Base-by-base conservation (phyloP, 768 basidiomycete genomes). In the Amyloporia xantha region DNA sequence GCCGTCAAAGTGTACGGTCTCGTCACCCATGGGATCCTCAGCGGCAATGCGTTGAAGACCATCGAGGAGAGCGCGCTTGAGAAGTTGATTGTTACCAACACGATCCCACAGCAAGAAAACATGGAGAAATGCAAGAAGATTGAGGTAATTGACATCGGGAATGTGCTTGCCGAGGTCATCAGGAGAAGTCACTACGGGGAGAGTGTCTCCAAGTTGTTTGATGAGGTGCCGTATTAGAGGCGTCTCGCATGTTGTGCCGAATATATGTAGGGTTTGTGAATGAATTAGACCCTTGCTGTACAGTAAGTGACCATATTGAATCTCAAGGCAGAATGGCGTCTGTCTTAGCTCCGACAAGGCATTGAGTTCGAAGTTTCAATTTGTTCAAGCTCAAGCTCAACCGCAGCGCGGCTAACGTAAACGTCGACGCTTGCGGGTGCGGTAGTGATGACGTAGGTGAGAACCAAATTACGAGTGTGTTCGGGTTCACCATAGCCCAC, bases 61-160 rank as follows among this genome's bases (percentile, higher is more conserved):
- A 78, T 99, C 30, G 73, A 77, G 59, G 74, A 73, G 57, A 87
- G 88, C 51, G 77, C 77, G 47, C 75, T 99, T 62, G 86, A 91
- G 70, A 92, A 95, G 74, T 70, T 99, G 64, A 91, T 98, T 49
- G 95, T 99, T 62, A 98, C 96, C 62, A 99, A 99, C 72, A 96
- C 94, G 66, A 79, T 98, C 35, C 96, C 96, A 47, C 96, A 98
- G 68, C 62, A 75, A 44, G 82, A 72, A 59, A 90, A 94, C 68
- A 77, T 82, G 65, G 77, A 71, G 33, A 66, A 63, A 47, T 91
- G 89, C 68, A 66, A 67, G 37, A 90, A 91, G 70, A 80, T 99
- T 37, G 91, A 93, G 70, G 90, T 93, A 47, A 84, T 99, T 57
- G 94, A 98, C 71, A 84, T 99, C 56, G 91, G 91, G 21, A 83